Percentiles rank a stretch among this genome's conserved stretches.
These are phyloP conservation scores for Rosa hybrid DNA, from an alignment of 331 rosid genomes.

Conservation along the genomic window DNA sequence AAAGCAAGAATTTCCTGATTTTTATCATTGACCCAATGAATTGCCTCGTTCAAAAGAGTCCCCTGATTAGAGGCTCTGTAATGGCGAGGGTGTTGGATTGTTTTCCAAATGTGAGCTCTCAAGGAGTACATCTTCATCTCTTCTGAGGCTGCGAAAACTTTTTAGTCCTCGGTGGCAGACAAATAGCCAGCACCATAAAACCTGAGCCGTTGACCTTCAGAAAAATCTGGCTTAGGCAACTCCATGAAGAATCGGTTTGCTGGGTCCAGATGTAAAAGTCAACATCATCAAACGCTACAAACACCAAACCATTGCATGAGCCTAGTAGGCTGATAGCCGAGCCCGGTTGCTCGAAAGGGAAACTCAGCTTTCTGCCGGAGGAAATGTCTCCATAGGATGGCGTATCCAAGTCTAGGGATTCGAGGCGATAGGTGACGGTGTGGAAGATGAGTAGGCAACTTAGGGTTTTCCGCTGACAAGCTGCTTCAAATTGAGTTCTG, in stretches of 20 bases:
- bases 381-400: not conserved
- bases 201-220: not conserved
- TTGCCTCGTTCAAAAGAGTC: not conserved
- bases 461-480: not conserved
- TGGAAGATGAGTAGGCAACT: not conserved
- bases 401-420: not conserved
- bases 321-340: not conserved
- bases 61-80: fast-evolving
- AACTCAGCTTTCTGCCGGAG: not conserved
- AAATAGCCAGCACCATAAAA: not conserved
- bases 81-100: not conserved
- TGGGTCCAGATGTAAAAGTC: not conserved
- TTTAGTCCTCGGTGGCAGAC: not conserved
- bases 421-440: not conserved
- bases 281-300: fast-evolving
- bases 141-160: not conserved
- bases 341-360: not conserved
- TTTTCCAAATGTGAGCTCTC: not conserved
- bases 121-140: not conserved
- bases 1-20: not conserved
- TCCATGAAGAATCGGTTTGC: not conserved
- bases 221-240: not conserved
- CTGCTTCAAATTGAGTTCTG: not conserved
- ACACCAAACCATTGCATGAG: not conserved
- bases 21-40: too few species aligned